phyloP scores from a whole-genome alignment of 2,329 filamentous ascomycete genomes.

The Arthrobotrys pseudoclavata region DNA sequence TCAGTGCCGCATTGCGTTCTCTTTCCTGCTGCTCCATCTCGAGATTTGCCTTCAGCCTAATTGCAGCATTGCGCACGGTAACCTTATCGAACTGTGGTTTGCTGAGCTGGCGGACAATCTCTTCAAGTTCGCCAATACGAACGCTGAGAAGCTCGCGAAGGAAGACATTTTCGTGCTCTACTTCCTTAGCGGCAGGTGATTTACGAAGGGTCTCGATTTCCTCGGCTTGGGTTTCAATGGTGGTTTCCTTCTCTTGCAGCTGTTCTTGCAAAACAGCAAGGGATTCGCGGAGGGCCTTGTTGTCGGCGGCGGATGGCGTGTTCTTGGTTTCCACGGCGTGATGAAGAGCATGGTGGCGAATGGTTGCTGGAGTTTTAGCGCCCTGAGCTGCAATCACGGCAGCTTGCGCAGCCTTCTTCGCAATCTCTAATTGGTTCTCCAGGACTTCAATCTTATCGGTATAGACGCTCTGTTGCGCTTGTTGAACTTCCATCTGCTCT shows the following conservation, averaged over 20 bases:
- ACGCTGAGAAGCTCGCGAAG: slow-evolving; percentile 92
- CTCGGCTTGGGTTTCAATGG: slow-evolving; percentile 87
- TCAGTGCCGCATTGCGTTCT: slow-evolving; percentile 72
- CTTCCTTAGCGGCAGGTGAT: slow-evolving; percentile 86
- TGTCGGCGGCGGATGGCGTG: slow-evolving; percentile 72
- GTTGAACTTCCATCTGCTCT: slow-evolving; percentile 83
- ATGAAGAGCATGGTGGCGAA: slow-evolving; percentile 30
- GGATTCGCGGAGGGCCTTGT: slow-evolving; percentile 93
- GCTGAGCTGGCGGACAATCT: slow-evolving; percentile 85
- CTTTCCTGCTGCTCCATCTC: slow-evolving; percentile 99
- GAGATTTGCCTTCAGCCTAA: slow-evolving; percentile 90
- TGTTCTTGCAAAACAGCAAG: slow-evolving; percentile 98
- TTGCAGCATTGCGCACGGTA: slow-evolving; percentile 87
- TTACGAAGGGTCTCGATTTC: slow-evolving; percentile 78
- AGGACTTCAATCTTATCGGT: slow-evolving; percentile 87
- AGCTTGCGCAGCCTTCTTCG: slow-evolving; percentile 86
- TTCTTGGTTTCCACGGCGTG: slow-evolving; percentile 65
- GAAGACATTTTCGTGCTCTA: slow-evolving; percentile 94
- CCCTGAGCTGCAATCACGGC: slow-evolving; percentile 81
- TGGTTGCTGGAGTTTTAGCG: slow-evolving; percentile 64
- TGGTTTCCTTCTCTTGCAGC: slow-evolving; percentile 90
- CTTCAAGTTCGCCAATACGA: slow-evolving; percentile 88
- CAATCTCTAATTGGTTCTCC: slow-evolving; percentile 90
- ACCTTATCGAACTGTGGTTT: slow-evolving; percentile 82
- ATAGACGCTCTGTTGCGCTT: slow-evolving; percentile 86